Evolutionary conservation across 2,329 filamentous ascomycete species (phyloP), one percentile per base, ranked within the genome.

Genomic region (Helicocarpus griseus): DNA sequence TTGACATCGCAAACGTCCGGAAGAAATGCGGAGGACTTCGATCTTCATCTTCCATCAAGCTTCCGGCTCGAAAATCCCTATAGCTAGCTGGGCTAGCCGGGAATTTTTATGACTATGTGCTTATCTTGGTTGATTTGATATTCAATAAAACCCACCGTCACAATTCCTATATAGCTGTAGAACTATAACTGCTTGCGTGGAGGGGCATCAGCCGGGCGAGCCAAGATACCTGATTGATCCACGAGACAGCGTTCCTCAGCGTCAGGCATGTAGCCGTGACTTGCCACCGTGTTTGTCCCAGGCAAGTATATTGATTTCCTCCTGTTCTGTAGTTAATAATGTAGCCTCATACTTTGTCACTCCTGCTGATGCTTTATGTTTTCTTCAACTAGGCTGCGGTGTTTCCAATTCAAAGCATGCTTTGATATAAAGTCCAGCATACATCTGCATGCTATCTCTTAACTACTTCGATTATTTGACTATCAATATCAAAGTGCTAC

Each of bases 291-390:
- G 14, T 45, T 35, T 36, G 19, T 17, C 24, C 22, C 21, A 49
- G n/a, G 22, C 13, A 11, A 29, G 26, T 31, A 39, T 5, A 24
- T 28, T 22, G 21, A 29, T 40, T 31, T 13, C 33, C 8, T 6
- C 5, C 9, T 49, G 26, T 29, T 14, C 22, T n/a, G 26, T 11
- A 5, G 17, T 50, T 50, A 49, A 41, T 43, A 35, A 35, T 33
- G 48, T 26, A 35, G 31, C 31, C 44, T 36, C 13, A 22, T 47
- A 24, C 24, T 24, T 24, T 33, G 17, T 21, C 6, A 6, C 11
- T 36, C 44, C 21, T 47, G 44, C 44, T 47, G 44, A 47, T 22
- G 31, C 28, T 5, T 47, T 45, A n/a, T 13, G 28, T n/a, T 36
- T 19, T 17, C 29, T 35, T 24, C 9, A 24, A 24, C 44, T 36